Evolutionary conservation across 768 basidiomycete genomes (phyloP), one percentile per base, ranked within the genome.

Genomic region (Strobilomyces dryophilus): DNA sequence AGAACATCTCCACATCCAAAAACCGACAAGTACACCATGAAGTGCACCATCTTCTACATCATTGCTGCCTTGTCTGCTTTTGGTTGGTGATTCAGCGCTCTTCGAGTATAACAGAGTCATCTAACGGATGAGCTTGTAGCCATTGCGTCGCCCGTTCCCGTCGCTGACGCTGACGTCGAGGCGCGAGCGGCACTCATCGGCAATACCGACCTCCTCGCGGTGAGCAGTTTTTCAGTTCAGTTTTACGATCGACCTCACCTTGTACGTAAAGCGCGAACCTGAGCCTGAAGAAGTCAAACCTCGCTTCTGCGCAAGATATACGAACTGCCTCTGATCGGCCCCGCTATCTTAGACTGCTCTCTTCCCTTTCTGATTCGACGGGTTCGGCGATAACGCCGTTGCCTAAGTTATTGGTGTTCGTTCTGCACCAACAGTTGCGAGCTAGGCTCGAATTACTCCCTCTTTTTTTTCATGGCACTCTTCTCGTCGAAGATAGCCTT

Each of bases 1-100:
- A 55, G 55, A 65, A 71, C 65, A 71, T 69, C 64, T 66, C 34
- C 51, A 0, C 49, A 48, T 57, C 55, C 63, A 21, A 60, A 69
- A 65, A 58, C 34, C 53, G 50, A 47, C 14, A 70, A 71, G 70
- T 36, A 68, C 58, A 42, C 58, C 27, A 47, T 36, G 17, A 69
- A 68, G 45, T 61, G 62, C 47, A 54, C 62, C 1, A 10, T 66
- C 12, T 46, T 71, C 64, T 69, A 61, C 55, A 50, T 71, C 53
- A 60, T 70, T 10, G 66, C 64, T 21, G 58, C 55, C 37, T 44
- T 70, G 56, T 64, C 54, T 34, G 54, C 66, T 27, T 47, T 66
- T 29, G 59, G 70, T 69, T 29, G 47, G 70, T 61, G 8, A 2
- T 43, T 11, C 12, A 1, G 27, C 20, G 1, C 15, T 15, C 1